Percentiles rank a stretch among this genome's conserved stretches.
Conservation (phyloP, 2,329 filamentous ascomycete genomes). For the Paraphoma chrysanthemicola region DNA sequence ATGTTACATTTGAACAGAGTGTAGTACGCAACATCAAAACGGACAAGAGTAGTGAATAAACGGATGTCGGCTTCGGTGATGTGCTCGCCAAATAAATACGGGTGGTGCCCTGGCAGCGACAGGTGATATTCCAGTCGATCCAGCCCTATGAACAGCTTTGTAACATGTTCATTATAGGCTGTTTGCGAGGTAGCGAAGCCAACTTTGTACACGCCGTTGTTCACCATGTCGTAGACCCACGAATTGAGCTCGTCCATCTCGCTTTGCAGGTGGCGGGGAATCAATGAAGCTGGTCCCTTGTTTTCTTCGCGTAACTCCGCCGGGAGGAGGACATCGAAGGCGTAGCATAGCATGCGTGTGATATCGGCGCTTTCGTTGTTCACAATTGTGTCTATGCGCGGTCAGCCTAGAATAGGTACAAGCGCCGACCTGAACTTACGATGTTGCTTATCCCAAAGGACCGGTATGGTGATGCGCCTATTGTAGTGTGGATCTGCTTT, state of each 20-base stretch:
- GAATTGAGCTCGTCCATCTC: conserved; percentile 79
- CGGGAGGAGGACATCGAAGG: conserved; percentile 42
- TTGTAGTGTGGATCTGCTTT: conserved; percentile 62
- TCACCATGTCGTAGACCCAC: conserved; percentile 76
- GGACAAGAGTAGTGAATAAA: conserved; percentile 65
- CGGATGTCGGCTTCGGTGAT: conserved; percentile 58
- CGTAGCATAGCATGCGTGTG: conserved; percentile 39
- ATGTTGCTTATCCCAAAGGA: conserved; percentile 73
- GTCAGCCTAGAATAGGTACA: conserved; percentile 6
- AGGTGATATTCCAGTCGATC: conserved; percentile 80
- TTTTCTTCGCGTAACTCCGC: conserved; percentile 62
- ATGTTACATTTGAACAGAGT: conserved; percentile 78
- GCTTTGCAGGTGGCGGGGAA: conserved; percentile 67
- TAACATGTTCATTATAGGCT: conserved; percentile 80
- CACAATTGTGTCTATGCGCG: conserved; percentile 35
- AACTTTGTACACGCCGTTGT: conserved; percentile 64
- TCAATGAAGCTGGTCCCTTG: conserved; percentile 65
- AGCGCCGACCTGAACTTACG: conserved; percentile 9
- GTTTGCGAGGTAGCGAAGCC: conserved; percentile 86
- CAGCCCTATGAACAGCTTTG: conserved; percentile 75
- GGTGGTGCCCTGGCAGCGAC: conserved; percentile 54
- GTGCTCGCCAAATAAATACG: conserved; percentile 75
- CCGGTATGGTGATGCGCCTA: conserved; percentile 78
- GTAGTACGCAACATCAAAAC: conserved; percentile 61
- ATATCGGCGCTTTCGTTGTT: conserved; percentile 48